Base-by-base conservation (phyloP, 2,329 filamentous ascomycete species). In the Basipetospora chlamydospora region DNA sequence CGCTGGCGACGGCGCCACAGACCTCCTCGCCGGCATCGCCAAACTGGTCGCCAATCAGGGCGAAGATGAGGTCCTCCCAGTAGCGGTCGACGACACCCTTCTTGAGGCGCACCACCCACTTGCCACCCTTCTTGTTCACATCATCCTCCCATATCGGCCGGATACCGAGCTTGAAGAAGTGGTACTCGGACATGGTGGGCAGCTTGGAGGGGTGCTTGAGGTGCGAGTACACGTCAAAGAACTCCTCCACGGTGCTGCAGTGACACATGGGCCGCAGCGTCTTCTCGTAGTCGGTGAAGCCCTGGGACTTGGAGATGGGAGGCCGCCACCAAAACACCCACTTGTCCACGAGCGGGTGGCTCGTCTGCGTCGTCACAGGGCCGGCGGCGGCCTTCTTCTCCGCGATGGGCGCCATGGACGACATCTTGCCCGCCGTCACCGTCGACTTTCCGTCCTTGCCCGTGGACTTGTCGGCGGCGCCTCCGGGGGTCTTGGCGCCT, bases 281-380 rank as follows among this genome's bases (percentile, higher is more conserved):
- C 60, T 96, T 94, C 58, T 98, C 90, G 57, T 98, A 98, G 58
- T 96, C 88, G 49, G 79, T 72, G 51, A 68, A 78, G 28, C 74
- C 74, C 51, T 90, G 88, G 45, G 88, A 90, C 63, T 98, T 98
- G 46, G 85, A 87, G 49, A 92, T 94, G 34, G 90, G 90, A 26
- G 90, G 90, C 41, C 90, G 76, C 60, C 92, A 98, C 86, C 90
- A 96, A 56, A 96, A 85, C 23, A 93, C 79, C 90, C 90, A 98
- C 44, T 77, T 79, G 57, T 85, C 78, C 60, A 82, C 86, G 49
- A 96, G 67, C 41, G 72, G 68, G 44, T 61, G 59, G 37, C 53
- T 49, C n/a, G n/a, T n/a, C n/a, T n/a, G n/a, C n/a, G n/a, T n/a
- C n/a, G n/a, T n/a, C 50, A 22, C 31, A n/a, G 32, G 20, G 20